phyloP scores from a whole-genome alignment of 140 eudicot genomes.

The Cichorium intybus region DNA sequence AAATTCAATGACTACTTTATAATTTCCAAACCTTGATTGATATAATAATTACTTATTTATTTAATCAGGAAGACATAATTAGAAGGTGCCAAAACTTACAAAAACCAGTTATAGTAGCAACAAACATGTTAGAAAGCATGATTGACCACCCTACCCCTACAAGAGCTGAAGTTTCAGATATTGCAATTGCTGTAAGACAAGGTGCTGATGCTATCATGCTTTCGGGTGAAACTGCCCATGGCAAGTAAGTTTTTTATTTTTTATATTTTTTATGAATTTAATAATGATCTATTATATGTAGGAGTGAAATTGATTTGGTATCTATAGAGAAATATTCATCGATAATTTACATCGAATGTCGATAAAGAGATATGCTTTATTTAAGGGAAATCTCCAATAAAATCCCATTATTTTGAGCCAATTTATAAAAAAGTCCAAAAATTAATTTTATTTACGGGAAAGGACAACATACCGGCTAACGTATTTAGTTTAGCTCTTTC shows the following conservation, averaged over 20 bases:
- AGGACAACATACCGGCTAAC: no score
- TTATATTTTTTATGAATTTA: no score
- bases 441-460: no score
- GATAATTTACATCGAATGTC: neutral
- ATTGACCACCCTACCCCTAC: conserved; percentile 97
- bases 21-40: neutral
- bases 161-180: conserved; percentile 98
- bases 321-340: no score
- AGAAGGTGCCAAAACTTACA: conserved; percentile 82
- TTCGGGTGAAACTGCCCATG: conserved; percentile 99
- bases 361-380: neutral
- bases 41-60: conserved; percentile 5
- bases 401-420: no score
- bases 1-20: neutral
- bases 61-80: conserved; percentile 79
- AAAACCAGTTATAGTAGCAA: conserved; percentile 96
- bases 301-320: no score
- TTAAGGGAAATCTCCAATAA: no score
- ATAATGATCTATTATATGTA: neutral
- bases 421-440: no score
- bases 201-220: conserved; percentile 98
- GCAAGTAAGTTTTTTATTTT: conserved; percentile 67
- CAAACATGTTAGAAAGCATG: conserved; percentile 99
- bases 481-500: no score
- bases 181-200: conserved; percentile 90